Evolutionary conservation across 2,329 filamentous ascomycete genomes (phyloP), one percentile per base, ranked within the genome.

Genomic region (Thelonectria rubi): DNA sequence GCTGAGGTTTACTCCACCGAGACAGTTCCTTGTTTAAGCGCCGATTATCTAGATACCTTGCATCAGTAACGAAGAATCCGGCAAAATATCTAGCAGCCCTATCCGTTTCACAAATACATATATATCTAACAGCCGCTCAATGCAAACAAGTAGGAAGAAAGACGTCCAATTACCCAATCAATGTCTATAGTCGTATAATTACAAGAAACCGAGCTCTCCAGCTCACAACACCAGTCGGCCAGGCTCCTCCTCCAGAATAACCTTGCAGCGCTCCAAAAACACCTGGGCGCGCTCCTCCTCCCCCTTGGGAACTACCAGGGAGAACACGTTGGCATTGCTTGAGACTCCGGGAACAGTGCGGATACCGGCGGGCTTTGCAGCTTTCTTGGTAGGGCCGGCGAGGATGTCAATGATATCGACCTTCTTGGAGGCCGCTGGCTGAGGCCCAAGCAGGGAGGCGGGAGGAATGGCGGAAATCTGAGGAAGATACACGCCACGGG

Each of bases 221-320:
- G 47, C 56, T 82, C 77, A 89, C 74, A 89, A 72, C 49, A 96
- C 86, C 72, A 97, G 78, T 71, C 89, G 84, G 34, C 89, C 92
- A 14, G 93, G 92, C 78, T 95, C 91, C 66, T 87, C 84, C 78
- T 96, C 92, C 69, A 99, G 78, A 24, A 94, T 88, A 47, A 84
- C 80, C 87, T 97, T 97, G 73, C 97, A 86, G 70, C 92, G 87
- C 79, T 94, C 90, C 66, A 99, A 78, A 80, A 97, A 99, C 11
- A 89, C 83, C 72, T 86, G 84, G 14, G 92, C 95, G 71, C 93
- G 85, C 80, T 89, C 87, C 84, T 94, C 91, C 76, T 99, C 95
- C 9, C 86, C 87, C 78, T 86, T 88, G 40, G 90, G 88, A 18
- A 97, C 94, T 26, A 83, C 89, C 53, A 99, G 80, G 71, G 88